phyloP scores from a whole-genome alignment of 2,329 filamentous ascomycete species.

The Phaeoacremonium minimum region DNA sequence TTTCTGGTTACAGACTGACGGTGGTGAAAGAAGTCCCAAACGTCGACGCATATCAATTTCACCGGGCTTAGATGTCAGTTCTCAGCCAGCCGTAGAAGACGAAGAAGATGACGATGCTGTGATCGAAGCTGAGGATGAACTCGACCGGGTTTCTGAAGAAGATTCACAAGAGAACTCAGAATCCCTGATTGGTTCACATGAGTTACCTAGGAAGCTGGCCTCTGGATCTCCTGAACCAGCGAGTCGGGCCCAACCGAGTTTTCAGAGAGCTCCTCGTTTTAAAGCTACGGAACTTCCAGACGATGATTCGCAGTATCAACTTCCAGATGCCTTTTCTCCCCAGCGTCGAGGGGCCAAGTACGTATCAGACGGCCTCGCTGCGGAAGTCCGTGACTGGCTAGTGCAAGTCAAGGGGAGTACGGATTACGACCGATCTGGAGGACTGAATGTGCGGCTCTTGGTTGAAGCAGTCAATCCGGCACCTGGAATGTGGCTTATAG shows the following conservation, averaged over 20 bases:
- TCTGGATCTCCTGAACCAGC: too few relatives aligned
- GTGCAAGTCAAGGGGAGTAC: conserved; percentile 31
- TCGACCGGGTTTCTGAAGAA: neutral
- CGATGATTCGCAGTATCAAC: conserved; percentile 15
- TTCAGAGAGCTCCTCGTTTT: conserved; percentile 32
- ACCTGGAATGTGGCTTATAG: conserved; percentile 22
- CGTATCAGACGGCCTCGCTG: conserved; percentile 33
- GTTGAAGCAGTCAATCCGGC: conserved; percentile 17
- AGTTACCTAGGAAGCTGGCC: too few relatives aligned
- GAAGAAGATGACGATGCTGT: conserved; percentile 4
- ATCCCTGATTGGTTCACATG: too few relatives aligned
- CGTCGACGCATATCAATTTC: conserved; percentile 30
- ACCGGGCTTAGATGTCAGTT: conserved; percentile 8
- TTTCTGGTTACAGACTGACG: conserved; percentile 7
- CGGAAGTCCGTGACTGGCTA: conserved; percentile 38
- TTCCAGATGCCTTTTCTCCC: conserved; percentile 34
- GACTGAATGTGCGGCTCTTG: conserved; percentile 8
- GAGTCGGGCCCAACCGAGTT: conserved; percentile 19
- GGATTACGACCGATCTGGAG: conserved; percentile 9
- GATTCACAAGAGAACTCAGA: conserved; percentile 1
- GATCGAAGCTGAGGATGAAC: conserved; percentile 8
- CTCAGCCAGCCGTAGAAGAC: conserved; percentile 1
- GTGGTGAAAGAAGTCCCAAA: conserved; percentile 20
- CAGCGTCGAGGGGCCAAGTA: conserved; percentile 27
- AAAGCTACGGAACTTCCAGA: conserved; percentile 18